Evolutionary conservation across 2,329 filamentous ascomycete species (phyloP), one percentile per base, ranked within the genome.

Genomic region (Monosporascus sp.): DNA sequence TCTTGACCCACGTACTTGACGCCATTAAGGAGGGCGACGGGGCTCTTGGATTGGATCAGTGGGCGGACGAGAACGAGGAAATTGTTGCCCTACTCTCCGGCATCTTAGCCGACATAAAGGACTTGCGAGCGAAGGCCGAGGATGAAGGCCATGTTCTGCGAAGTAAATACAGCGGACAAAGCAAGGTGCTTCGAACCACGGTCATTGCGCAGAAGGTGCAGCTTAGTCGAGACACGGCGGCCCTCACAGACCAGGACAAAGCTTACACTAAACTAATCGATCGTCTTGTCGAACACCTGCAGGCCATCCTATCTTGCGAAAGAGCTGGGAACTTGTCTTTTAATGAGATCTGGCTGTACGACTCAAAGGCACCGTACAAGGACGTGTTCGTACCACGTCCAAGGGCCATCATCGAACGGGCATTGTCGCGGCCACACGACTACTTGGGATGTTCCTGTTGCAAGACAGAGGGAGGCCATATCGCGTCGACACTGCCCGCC

Each of bases 131-230:
- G 36, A 70, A 70, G 44, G 75, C 81, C 17, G 67, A 76, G 46
- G 69, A 73, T 45, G 66, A 73, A 4, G 72, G 76, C 9, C 75
- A 73, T 38, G 70, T 76, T 4, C 77, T 95, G 31, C 84, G 86
- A 57, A 95, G 86, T 71, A 87, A 86, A 66, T 88, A 94, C 68
- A 86, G 86, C 61, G 79, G 87, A 11, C 85, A 87, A 58, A 82
- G 81, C 70, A 85, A 84, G 59, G 84, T 87, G 44, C 72, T 90
- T 41, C 80, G 90, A 45, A 90, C 89, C 1, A 93, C 90, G 0
- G 83, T 93, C 34, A 84, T 93, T 49, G 88, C 88, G 17, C 88
- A 93, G 65, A 88, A 89, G 66, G 88, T 94, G 19, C 86, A 91
- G 64, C 77, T 94, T 41, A 90, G 87, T 70, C 87, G 84, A 58